Evolutionary conservation across 2,329 filamentous ascomycete genomes (phyloP), one percentile per base, ranked within the genome.

Genomic region (Alternaria burnsii): DNA sequence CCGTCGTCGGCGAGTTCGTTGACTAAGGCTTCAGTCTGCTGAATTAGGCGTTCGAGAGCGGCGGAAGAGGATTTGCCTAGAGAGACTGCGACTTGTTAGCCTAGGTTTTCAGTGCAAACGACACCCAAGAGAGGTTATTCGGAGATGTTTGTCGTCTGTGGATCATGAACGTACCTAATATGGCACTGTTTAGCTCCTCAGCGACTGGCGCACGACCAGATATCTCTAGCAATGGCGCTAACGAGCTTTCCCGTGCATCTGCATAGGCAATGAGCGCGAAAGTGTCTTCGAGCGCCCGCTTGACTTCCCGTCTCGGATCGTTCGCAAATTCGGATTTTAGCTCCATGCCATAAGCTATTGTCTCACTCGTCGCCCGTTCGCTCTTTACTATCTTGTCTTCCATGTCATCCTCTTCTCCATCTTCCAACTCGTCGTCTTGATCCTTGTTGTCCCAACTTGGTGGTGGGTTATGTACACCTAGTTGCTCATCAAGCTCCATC

Each of bases 111-210:
- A 7, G 8, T 16, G 22, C 26, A n/a, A 26, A 9, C 22, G 11
- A 26, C 12, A 43, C 8, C 22, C 12, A 8, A 22, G 7, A 26
- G 22, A 26, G 41, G 41, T 24, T 18, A 6, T 24, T 43, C 18
- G 5, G 14, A 16, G 22, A 16, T 12, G 2, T 43, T 26, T 16
- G 30, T 34, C 20, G 32, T 14, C 9, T 41, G 9, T 22, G 7
- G 5, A n/a, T 30, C 11, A 16, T 16, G 20, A 22, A 74, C 69
- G 44, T 72, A 97, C 93, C 88, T 61, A 99, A 79, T 70, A 99
- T 97, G 47, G 93, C 94, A 62, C 92, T 92, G 78, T 98, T 98
- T 58, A 99, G 83, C 78, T 97, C 94, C 81, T 99, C 95, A 9
- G 94, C 94, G 41, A 98, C 92, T 18, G 88, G 84, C 18, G 89